Percentiles rank a stretch among this genome's conserved stretches.
These are phyloP conservation scores for Calonectria pseudoturangicola DNA, from an alignment of 2,329 filamentous ascomycete species.

Conservation along the genomic window DNA sequence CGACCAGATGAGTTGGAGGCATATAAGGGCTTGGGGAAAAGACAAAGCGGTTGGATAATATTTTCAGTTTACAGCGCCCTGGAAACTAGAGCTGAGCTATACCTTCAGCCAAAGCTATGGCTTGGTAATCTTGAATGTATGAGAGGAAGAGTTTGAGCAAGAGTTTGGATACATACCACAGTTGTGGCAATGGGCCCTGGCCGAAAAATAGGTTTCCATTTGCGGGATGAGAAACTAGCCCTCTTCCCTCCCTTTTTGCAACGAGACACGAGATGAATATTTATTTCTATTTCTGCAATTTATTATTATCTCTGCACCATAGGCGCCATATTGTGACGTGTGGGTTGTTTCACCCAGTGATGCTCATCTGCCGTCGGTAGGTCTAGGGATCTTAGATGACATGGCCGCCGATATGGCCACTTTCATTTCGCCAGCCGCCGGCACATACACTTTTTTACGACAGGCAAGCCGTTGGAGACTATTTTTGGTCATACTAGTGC, in stretches of 20 bases:
- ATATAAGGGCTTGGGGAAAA: conserved; percentile 1
- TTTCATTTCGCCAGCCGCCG: conserved; percentile 40
- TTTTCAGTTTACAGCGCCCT: conserved; percentile 26
- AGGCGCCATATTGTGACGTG: conserved; percentile 24
- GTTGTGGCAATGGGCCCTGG: conserved; percentile 30
- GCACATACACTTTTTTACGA: conserved; percentile 11
- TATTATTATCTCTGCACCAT: conserved; percentile 29
- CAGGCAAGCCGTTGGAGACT: conserved; percentile 1
- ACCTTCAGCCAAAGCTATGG: conserved; percentile 25
- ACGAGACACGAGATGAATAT: conserved; percentile 53
- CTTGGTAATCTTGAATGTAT: conserved; percentile 1
- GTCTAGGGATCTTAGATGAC: conserved; percentile 29
- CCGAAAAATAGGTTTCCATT: conserved; percentile 34
- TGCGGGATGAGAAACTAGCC: conserved; percentile 34
- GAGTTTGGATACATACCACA: conserved; percentile 41
- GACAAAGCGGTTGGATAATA: conserved; percentile 35
- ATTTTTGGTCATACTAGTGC: not conserved
- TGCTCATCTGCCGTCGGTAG: not conserved
- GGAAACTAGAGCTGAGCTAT: conserved; percentile 23
- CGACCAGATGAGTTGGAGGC: not conserved
- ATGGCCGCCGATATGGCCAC: conserved; percentile 36
- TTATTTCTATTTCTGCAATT: conserved; percentile 49
- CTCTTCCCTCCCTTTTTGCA: conserved; percentile 44
- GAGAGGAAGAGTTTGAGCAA: conserved; percentile 31
- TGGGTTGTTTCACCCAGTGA: conserved; percentile 27